Evolutionary conservation across 2,329 filamentous ascomycete genomes (phyloP).

Genomic region (Juglanconis sp.): DNA sequence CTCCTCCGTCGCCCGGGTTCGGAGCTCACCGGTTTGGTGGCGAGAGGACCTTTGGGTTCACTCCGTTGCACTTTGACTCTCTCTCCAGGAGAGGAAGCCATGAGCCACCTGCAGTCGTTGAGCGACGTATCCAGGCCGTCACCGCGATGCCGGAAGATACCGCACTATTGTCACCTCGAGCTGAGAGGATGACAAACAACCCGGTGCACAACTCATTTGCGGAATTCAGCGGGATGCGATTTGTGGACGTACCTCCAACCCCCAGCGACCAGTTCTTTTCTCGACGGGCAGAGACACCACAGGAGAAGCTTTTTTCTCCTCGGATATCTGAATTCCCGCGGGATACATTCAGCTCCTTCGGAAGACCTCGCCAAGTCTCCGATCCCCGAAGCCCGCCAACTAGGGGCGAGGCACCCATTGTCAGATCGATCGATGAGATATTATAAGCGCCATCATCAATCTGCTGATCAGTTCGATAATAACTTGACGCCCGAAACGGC

Average conservation of each 20-base stretch:
- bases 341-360: slow-evolving; percentile 51
- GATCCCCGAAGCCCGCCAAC: slow-evolving; percentile 76
- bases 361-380: slow-evolving; percentile 46
- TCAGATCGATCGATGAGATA: slow-evolving; percentile 74
- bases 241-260: slow-evolving; percentile 50
- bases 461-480: not conserved
- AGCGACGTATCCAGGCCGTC: slow-evolving; percentile 35
- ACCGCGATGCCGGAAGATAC: slow-evolving; percentile 43
- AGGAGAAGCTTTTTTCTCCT: slow-evolving; percentile 36
- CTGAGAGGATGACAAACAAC: slow-evolving; percentile 69
- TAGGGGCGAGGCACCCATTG: slow-evolving; percentile 70
- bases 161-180: slow-evolving; percentile 67
- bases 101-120: slow-evolving; percentile 19
- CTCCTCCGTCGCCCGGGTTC: slow-evolving; percentile 36
- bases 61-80: slow-evolving; percentile 23
- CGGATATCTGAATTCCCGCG: slow-evolving; percentile 50
- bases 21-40: slow-evolving; percentile 37
- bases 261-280: slow-evolving; percentile 48
- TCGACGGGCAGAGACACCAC: not conserved
- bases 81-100: not conserved
- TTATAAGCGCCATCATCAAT: slow-evolving; percentile 45
- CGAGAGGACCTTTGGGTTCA: slow-evolving; percentile 34
- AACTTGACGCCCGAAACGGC: slow-evolving; percentile 2
- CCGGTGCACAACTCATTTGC: slow-evolving; percentile 51
- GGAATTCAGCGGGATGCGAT: slow-evolving; percentile 46